Evolutionary conservation across 805 yeast species (phyloP), one percentile per base, ranked within the genome.

Genomic region (Millerozyma miso): DNA sequence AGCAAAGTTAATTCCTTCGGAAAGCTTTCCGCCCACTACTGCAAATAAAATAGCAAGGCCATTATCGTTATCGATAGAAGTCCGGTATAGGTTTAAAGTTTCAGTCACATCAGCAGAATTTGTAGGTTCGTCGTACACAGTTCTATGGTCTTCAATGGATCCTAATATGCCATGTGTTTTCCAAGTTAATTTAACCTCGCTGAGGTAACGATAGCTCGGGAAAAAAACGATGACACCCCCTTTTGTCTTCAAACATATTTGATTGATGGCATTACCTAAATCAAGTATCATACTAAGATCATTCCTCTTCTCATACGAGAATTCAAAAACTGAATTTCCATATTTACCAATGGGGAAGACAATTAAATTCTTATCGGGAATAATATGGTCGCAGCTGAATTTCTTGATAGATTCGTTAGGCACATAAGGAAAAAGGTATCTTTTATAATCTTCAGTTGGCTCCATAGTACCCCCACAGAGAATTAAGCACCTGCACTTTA

Each of bases 391-490:
- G 66, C 97, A 90, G 2, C 81, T 71, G 54, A 87, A 85, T 20
- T 66, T 70, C 19, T 69, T 62, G 6, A 86, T 71, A 35, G 73
- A 50, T 0, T 60, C 54, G 0, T 53, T 42, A 0, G 62, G 48
- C 1, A 69, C 51, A 35, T 77, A 73, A 0, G 95, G 95, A 39
- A 87, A 79, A 31, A 89, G 62, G 48, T 73, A 77, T n/a, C 78
- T 67, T 4, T 74, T 62, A 56, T 81, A 85, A 49, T 90, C 96
- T n/a, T 70, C 55, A 29, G 81, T 69, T 0, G 97, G 97, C 56
- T 86, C 91, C 96, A 89, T 88, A 0, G 98, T 90, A 12, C 98
- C 98, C 31, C 98, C 98, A 1, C 96, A 93, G 2, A 90, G 58
- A 1, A 91, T 68, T 0, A 90, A 84, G 59, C 90, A 83, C 49